A percentile compares a stretch with the other conserved stretches of the same genome.
Evolutionary conservation across 2,329 filamentous ascomycete species (phyloP).

Genomic region (Alternaria sp.): DNA sequence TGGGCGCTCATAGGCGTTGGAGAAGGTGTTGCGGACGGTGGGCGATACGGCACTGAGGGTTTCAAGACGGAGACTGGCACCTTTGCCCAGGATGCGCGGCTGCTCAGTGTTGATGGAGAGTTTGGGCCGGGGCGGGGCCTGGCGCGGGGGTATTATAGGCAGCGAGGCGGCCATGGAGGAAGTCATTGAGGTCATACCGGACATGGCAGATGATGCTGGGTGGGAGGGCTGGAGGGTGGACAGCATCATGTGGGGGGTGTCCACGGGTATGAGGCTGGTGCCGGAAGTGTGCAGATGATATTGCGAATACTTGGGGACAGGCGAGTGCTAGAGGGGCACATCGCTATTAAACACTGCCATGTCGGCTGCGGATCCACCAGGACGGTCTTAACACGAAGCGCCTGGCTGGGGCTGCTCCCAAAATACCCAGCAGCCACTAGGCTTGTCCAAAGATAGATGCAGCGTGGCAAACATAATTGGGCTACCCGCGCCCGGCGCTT

Average conservation of each 20-base stretch:
- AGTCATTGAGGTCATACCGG: conserved; percentile 45
- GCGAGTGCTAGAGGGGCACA: conserved; percentile 4
- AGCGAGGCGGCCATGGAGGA: conserved; percentile 54
- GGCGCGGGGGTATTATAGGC: conserved; percentile 50
- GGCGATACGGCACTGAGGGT: conserved; percentile 64
- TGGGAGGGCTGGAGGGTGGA: conserved; percentile 40
- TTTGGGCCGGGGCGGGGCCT: conserved; percentile 58
- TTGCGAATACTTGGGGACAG: neutral
- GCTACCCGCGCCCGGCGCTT: neutral
- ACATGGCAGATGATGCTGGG: conserved; percentile 38
- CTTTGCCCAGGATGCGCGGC: conserved; percentile 59
- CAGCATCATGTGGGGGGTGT: conserved; percentile 44
- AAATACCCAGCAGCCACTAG: conserved; percentile 9
- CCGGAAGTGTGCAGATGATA: conserved; percentile 12
- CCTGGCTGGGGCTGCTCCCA: conserved; percentile 14
- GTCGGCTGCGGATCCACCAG: neutral
- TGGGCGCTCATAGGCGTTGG: conserved; percentile 62
- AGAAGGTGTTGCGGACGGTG: conserved; percentile 67
- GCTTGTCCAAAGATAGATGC: conserved; percentile 16
- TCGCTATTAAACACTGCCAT: conserved; percentile 7
- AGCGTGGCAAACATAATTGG: conserved; percentile 8
- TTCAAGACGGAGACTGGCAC: conserved; percentile 60
- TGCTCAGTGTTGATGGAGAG: conserved; percentile 66
- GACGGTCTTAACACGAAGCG: conserved; percentile 10
- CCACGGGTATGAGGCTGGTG: neutral